phyloP scores from a whole-genome alignment of 2,329 filamentous ascomycete species.

The Alternaria viburni region DNA sequence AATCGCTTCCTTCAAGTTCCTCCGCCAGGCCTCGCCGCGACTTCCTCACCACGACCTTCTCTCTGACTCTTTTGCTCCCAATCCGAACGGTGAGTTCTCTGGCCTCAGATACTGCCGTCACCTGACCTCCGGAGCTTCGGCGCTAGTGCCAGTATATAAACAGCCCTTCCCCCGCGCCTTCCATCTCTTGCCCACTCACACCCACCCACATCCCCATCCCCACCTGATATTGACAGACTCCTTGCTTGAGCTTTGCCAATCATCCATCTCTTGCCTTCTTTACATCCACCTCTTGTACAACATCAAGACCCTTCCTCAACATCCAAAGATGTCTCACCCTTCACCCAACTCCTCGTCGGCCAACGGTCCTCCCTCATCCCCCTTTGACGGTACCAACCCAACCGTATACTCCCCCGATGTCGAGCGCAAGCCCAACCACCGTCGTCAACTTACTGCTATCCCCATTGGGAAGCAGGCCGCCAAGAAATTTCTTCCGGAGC shows the following conservation, averaged over 20 bases:
- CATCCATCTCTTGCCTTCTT: slow-evolving; percentile 15
- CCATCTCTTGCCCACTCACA: slow-evolving; percentile 15
- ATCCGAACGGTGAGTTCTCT: slow-evolving; percentile 17
- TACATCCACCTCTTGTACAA: slow-evolving; percentile 19
- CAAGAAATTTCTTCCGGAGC: slow-evolving; percentile 19
- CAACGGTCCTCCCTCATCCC: slow-evolving; percentile 31
- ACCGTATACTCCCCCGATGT: slow-evolving; percentile 38
- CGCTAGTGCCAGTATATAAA: slow-evolving; percentile 15
- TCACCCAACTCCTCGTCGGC: slow-evolving; percentile 32
- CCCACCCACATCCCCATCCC: not conserved
- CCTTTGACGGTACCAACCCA: slow-evolving; percentile 35
- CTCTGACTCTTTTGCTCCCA: not conserved
- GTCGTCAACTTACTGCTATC: slow-evolving; percentile 19
- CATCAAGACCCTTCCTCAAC: not conserved
- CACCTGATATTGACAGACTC: slow-evolving; percentile 18
- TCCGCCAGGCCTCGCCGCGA: not conserved
- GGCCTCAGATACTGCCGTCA: slow-evolving; percentile 17
- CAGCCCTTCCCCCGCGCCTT: slow-evolving; percentile 12
- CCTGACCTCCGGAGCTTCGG: slow-evolving; percentile 4
- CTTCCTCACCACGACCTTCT: slow-evolving; percentile 5
- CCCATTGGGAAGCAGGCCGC: slow-evolving; percentile 12
- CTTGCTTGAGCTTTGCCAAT: slow-evolving; percentile 25
- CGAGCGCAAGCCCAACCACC: slow-evolving; percentile 23
- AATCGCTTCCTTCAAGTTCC: not conserved
- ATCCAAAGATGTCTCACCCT: slow-evolving; percentile 34